Conservation (phyloP, 345 rosid species). For the Psidium guajava region DNA sequence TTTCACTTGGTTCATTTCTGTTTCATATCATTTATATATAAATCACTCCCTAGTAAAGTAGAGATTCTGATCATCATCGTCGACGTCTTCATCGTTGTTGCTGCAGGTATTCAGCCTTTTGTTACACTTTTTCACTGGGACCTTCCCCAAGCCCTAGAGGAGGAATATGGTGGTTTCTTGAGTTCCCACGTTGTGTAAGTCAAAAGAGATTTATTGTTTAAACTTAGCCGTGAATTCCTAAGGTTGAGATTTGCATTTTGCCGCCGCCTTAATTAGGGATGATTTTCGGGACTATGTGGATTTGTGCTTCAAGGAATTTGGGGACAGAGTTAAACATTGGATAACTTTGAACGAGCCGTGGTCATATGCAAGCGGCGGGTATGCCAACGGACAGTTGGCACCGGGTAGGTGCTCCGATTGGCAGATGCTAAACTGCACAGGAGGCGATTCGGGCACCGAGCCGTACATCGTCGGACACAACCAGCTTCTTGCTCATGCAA, state of each 20-base stretch:
- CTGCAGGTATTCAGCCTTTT: constrained; percentile 18
- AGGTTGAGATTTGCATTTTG: background rate
- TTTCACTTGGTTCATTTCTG: too few species aligned
- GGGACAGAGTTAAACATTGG: constrained; percentile 55
- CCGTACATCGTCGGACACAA: constrained; percentile 36
- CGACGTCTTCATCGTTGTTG: too few species aligned
- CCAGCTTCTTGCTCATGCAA: constrained; percentile 41
- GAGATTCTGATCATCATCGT: background rate
- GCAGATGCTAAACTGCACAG: constrained; percentile 16
- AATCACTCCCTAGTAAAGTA: background rate
- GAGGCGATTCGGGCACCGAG: constrained; percentile 34
- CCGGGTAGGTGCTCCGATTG: constrained; percentile 37
- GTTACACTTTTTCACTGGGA: constrained; percentile 29
- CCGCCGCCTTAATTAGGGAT: background rate
- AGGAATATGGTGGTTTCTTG: constrained; percentile 17
- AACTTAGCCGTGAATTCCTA: background rate
- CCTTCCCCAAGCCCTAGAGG: constrained; percentile 21
- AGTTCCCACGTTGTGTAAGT: constrained; percentile 13
- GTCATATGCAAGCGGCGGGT: constrained; percentile 6
- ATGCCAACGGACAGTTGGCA: constrained; percentile 7
- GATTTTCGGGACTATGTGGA: constrained; percentile 13
- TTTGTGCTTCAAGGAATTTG: constrained; percentile 32
- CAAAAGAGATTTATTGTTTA: background rate
- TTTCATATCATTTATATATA: too few species aligned
- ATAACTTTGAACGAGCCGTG: constrained; percentile 41